Percentiles rank a stretch among this genome's conserved stretches.
Evolutionary conservation across 148 eudicot species (phyloP).

Genomic region (Silene latifolia): DNA sequence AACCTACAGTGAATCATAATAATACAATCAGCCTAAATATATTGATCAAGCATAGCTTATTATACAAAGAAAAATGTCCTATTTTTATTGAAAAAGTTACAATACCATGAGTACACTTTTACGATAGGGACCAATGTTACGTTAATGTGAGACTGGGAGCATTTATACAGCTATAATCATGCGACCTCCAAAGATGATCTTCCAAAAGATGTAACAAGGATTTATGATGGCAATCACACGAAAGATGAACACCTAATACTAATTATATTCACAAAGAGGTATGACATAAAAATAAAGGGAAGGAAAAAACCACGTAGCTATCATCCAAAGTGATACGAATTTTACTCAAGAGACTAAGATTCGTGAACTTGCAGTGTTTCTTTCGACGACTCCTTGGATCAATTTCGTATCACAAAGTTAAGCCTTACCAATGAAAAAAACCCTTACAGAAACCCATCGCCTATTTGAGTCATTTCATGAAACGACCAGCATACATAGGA

Average conservation of each 20-base stretch:
- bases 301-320: neutral
- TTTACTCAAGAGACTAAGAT: too few species aligned
- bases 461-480: neutral
- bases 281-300: neutral
- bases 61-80: neutral
- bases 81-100: neutral
- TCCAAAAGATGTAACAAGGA: neutral
- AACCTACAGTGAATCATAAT: constrained; percentile 39
- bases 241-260: neutral
- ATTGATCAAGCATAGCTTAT: too few species aligned
- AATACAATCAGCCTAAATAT: neutral
- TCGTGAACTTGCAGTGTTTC: too few species aligned
- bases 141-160: too few species aligned
- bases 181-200: neutral
- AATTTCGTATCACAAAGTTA: too few species aligned
- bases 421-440: neutral
- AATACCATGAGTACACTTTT: neutral
- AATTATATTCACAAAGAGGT: neutral
- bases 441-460: neutral
- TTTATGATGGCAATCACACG: neutral
- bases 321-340: too few species aligned
- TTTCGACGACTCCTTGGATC: too few species aligned
- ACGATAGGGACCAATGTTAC: too few species aligned
- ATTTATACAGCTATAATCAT: neutral
- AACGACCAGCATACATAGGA: neutral